phyloP scores from a whole-genome alignment of 1,139 yeast species.

The Casaregolazyma suthepensis region DNA sequence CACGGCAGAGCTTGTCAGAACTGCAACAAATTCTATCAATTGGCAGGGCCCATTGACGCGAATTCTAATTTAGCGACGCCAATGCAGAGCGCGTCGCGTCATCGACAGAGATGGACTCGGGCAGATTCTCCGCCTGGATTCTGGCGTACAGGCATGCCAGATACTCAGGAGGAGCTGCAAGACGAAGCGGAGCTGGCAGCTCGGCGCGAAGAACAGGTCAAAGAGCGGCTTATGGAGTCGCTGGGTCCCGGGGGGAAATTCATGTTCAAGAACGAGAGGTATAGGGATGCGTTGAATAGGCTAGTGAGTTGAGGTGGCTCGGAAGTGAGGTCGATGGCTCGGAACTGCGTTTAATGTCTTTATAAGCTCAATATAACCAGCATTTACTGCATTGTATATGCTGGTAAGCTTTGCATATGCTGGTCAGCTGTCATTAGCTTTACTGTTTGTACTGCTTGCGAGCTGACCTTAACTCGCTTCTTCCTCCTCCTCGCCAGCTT shows the following conservation, averaged over 20 bases:
- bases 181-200: slow-evolving; percentile 19
- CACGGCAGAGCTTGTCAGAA: slow-evolving; percentile 27
- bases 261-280: slow-evolving; percentile 19
- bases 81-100: slow-evolving; percentile 21
- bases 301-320: not conserved
- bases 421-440: too few relatives aligned
- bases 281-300: slow-evolving; percentile 10
- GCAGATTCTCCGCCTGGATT: slow-evolving; percentile 31
- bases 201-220: slow-evolving; percentile 15
- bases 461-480: not conserved
- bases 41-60: slow-evolving; percentile 21
- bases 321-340: not conserved
- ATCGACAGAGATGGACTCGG: slow-evolving; percentile 22
- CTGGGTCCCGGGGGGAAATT: slow-evolving; percentile 19
- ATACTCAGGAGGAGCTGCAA: slow-evolving; percentile 25
- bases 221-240: slow-evolving; percentile 20
- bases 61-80: slow-evolving; percentile 6
- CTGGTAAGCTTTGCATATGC: too few relatives aligned
- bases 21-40: slow-evolving; percentile 23
- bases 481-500: not conserved
- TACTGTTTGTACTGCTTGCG: too few relatives aligned
- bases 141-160: slow-evolving; percentile 31
- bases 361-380: too few relatives aligned
- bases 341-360: too few relatives aligned
- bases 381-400: too few relatives aligned